Base-by-base conservation (phyloP, 768 basidiomycete species). In the Tulasnella sp. region DNA sequence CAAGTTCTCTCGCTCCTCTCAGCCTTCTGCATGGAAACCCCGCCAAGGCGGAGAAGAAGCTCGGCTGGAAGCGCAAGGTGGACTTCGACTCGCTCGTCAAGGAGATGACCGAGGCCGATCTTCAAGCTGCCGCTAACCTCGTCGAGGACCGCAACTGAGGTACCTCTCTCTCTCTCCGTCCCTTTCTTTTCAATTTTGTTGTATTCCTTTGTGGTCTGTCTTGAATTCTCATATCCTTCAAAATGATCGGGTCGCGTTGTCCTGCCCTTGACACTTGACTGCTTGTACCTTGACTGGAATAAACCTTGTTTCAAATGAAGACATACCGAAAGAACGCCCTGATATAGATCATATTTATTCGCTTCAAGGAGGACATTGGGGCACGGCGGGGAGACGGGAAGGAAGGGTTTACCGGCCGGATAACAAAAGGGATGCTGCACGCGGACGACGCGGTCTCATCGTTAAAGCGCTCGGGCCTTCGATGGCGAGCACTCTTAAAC, bases 11-110 rank as follows among this genome's bases (percentile, higher is more conserved):
- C 18, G 26, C n/a, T 61, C 18, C 29, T 61, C n/a, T 44, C 42
- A 95, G 94, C 5, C 89, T 96, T 76, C 88, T 98, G 55, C 88
- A 91, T 71, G 96, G 96, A 18, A 92, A 93, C 84, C 94, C 96
- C 5, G 87, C 92, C 73, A 98, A 98, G 86, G 96, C 97, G 0
- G 95, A 98, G 84, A 89, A 88, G 69, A 61, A 90, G 61, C 91
- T 99, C 67, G 94, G 95, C 11, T 98, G 96, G 96, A 95, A 92
- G 84, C 91, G 97, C 79, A 87, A 90, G 81, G 90, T 94, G 77
- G 87, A 89, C 81, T 99, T 98, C 83, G 90, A 95, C 80, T 85
- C 88, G 46, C 90, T 99, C 79, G 93, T 98, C 57, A 88, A 88
- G 81, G 95, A 98, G 88, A 98, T 98, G 96, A 94, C 98, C 35